A percentile compares a stretch with the other conserved stretches of the same genome.
Conservation (phyloP, 2,329 filamentous ascomycete species). For the Clarireedia hainanense region DNA sequence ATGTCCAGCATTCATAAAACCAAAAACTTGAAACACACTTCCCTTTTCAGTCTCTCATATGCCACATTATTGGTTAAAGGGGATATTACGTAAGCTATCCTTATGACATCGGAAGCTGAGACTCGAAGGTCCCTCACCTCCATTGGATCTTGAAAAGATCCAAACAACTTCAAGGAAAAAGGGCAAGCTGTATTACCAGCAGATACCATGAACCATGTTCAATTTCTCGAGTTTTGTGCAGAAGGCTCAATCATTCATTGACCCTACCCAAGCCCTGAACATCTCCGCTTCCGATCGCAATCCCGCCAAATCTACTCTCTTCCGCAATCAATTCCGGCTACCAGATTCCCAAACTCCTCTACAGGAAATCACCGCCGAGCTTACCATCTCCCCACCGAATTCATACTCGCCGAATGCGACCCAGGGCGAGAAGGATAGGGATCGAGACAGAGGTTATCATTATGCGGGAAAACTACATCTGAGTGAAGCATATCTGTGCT, state of each 20-base stretch:
- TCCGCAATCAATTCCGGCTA: constrained; percentile 93
- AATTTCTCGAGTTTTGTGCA: constrained; percentile 77
- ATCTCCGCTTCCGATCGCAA: constrained; percentile 68
- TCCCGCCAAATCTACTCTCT: constrained; percentile 85
- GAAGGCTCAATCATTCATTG: constrained; percentile 92
- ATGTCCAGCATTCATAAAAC: not conserved
- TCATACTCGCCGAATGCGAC: constrained; percentile 45
- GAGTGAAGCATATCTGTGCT: constrained; percentile 91
- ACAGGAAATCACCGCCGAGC: constrained; percentile 93
- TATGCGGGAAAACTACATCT: constrained; percentile 91
- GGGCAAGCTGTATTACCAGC: constrained; percentile 13
- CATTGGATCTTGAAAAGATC: not conserved
- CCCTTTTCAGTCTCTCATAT: not conserved
- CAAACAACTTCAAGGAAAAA: not conserved
- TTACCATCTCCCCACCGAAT: constrained; percentile 67
- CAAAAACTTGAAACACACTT: constrained; percentile 1
- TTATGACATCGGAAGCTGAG: constrained; percentile 10
- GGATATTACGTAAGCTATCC: not conserved
- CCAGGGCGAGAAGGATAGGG: constrained; percentile 61
- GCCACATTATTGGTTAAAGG: not conserved
- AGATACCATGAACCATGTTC: constrained; percentile 43
- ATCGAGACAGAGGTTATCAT: constrained; percentile 65
- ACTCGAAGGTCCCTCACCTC: constrained; percentile 9
- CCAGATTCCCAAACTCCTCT: constrained; percentile 87
- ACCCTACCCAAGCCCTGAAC: constrained; percentile 71